Evolutionary conservation across 1,139 yeast genomes (phyloP).

Genomic region (Protomyces arabidopsidicola): DNA sequence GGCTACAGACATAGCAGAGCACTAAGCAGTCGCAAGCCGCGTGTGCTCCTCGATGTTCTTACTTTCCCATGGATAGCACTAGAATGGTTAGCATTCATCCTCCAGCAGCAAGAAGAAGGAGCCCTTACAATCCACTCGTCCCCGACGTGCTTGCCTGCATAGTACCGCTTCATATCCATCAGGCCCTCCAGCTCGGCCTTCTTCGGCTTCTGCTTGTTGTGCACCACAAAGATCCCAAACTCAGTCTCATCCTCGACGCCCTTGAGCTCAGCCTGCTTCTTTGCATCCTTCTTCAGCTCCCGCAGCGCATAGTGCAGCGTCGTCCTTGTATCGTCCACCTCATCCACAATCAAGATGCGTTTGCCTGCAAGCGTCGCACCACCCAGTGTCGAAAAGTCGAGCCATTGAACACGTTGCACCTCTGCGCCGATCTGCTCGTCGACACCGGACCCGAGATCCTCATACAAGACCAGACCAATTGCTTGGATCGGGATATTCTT

Average conservation of each 20-base stretch:
- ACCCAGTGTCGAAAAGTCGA: constrained; percentile 62
- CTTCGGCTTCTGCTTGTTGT: constrained; percentile 86
- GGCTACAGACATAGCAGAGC: too few species aligned
- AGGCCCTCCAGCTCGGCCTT: constrained; percentile 68
- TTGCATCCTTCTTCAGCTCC: constrained; percentile 80
- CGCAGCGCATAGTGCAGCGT: constrained; percentile 86
- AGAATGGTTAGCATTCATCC: not conserved
- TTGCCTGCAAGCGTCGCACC: constrained; percentile 70
- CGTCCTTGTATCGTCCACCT: constrained; percentile 93
- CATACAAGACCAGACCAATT: constrained; percentile 83
- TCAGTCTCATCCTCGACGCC: constrained; percentile 58
- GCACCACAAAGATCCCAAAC: constrained; percentile 85
- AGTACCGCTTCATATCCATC: constrained; percentile 59
- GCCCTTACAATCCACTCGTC: constrained; percentile 98
- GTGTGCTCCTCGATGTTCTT: constrained; percentile 23
- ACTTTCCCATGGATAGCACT: constrained; percentile 13
- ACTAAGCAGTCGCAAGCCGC: not conserved
- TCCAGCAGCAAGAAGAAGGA: not conserved
- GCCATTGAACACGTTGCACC: constrained; percentile 93
- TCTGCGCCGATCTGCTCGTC: constrained; percentile 68
- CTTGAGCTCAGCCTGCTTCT: constrained; percentile 50
- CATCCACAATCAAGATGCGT: constrained; percentile 79
- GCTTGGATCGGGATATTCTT: constrained; percentile 93
- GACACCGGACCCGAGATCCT: constrained; percentile 46
- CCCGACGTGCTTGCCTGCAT: constrained; percentile 86